phyloP scores from a whole-genome alignment of 1,139 yeast genomes.

The Magnusiomyces sp. region DNA sequence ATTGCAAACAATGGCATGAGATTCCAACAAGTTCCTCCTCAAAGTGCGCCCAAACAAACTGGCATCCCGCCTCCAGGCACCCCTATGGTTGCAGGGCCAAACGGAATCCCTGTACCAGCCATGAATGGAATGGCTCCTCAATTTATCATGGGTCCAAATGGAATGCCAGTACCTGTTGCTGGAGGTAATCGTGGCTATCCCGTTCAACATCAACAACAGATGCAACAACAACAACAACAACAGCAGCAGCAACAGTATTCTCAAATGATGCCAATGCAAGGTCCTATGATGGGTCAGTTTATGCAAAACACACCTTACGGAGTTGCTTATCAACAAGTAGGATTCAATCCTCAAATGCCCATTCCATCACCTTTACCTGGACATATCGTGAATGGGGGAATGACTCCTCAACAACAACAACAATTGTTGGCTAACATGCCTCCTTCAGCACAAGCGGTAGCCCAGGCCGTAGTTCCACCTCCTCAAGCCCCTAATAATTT shows the following conservation, averaged over 20 bases:
- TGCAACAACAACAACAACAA: background rate
- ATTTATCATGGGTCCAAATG: slow-evolving; percentile 1
- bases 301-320: background rate
- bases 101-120: slow-evolving; percentile 4
- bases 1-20: background rate
- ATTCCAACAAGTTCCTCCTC: background rate
- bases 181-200: background rate
- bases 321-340: slow-evolving; percentile 1
- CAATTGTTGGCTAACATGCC: background rate
- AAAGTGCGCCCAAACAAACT: background rate
- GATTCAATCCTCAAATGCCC: slow-evolving; percentile 1
- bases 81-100: slow-evolving; percentile 1
- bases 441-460: slow-evolving; percentile 7
- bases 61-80: background rate
- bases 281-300: slow-evolving; percentile 3
- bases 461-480: slow-evolving; percentile 7
- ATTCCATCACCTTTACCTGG: slow-evolving; percentile 2
- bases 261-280: background rate
- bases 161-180: background rate
- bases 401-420: background rate
- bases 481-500: slow-evolving; percentile 4
- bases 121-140: background rate
- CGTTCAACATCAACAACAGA: background rate
- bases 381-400: background rate
- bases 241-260: slow-evolving; percentile 1